These are phyloP conservation scores for Gelatoporia subvermispora DNA, from an alignment of 768 basidiomycete species.

Conservation along the genomic window DNA sequence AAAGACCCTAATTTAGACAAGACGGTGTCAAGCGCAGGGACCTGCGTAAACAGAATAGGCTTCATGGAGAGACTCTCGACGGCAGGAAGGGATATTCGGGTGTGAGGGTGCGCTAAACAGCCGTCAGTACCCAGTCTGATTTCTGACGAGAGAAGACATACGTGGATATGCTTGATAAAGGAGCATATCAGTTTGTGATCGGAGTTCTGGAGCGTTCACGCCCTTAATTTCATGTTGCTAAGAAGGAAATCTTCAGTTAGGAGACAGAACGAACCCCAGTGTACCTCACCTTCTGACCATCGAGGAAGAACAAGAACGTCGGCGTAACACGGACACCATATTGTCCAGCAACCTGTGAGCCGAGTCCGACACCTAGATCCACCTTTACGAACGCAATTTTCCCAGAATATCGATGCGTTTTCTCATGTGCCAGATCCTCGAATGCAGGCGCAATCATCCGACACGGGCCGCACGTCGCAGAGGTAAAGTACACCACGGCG, in stretches of 20 bases:
- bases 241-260: neutral
- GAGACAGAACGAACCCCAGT: neutral
- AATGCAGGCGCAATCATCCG: slow-evolving; percentile 80
- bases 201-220: slow-evolving; percentile 61
- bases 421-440: slow-evolving; percentile 68
- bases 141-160: slow-evolving; percentile 33
- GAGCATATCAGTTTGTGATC: slow-evolving; percentile 69
- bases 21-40: slow-evolving; percentile 64
- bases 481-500: slow-evolving; percentile 80
- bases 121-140: neutral
- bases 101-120: slow-evolving; percentile 69
- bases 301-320: slow-evolving; percentile 84
- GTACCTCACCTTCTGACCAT: slow-evolving; percentile 61
- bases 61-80: slow-evolving; percentile 60
- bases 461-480: slow-evolving; percentile 73
- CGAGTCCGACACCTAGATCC: slow-evolving; percentile 70
- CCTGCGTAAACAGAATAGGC: slow-evolving; percentile 72
- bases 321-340: slow-evolving; percentile 76
- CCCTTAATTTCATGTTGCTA: slow-evolving; percentile 73
- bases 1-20: slow-evolving; percentile 56
- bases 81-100: slow-evolving; percentile 50
- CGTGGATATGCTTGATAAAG: slow-evolving; percentile 78
- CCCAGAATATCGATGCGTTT: slow-evolving; percentile 29
- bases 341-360: slow-evolving; percentile 51
- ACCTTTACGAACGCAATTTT: slow-evolving; percentile 80